Percentiles rank a stretch among this genome's conserved stretches.
These are phyloP conservation scores for Saccharum spontaneum DNA, from an alignment of 176 grass and related monocot genomes.

Conservation along the genomic window DNA sequence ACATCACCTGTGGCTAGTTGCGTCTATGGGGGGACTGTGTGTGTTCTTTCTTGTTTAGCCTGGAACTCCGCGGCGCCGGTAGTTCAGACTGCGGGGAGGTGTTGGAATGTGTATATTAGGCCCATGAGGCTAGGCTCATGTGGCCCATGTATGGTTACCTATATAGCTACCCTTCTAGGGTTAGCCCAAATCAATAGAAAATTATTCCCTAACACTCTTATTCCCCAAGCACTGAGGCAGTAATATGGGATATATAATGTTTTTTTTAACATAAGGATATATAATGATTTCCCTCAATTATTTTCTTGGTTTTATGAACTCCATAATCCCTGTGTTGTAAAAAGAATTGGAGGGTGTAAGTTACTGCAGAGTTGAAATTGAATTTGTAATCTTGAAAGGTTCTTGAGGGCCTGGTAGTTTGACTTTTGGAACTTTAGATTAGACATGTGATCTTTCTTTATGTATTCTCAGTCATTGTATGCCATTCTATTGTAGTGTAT, in stretches of 20 bases:
- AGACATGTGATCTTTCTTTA: not conserved
- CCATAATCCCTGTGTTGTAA: not conserved
- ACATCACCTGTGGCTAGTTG: too few relatives aligned
- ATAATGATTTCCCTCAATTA: not conserved
- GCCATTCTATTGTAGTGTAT: not conserved
- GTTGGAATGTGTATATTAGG: too few relatives aligned
- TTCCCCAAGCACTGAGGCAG: not conserved
- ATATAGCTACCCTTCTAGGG: too few relatives aligned
- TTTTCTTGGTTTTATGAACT: not conserved
- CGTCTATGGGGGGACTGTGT: too few relatives aligned
- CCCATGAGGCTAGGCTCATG: too few relatives aligned
- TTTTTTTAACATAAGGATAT: too few relatives aligned
- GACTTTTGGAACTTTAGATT: constrained; percentile 1
- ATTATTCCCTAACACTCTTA: too few relatives aligned
- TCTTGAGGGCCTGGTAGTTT: constrained; percentile 22
- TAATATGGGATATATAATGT: not conserved
- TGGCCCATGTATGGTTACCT: too few relatives aligned
- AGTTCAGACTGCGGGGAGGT: too few relatives aligned
- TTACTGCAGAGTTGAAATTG: not conserved
- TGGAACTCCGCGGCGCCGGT: too few relatives aligned
- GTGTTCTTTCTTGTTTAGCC: too few relatives aligned
- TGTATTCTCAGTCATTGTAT: not conserved
- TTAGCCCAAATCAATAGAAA: too few relatives aligned
- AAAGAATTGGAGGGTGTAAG: not conserved
- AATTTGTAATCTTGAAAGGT: not conserved